These are phyloP conservation scores for Nitzschia putrida DNA, from an alignment of 108 stramenopile genomes.

Conservation along the genomic window DNA sequence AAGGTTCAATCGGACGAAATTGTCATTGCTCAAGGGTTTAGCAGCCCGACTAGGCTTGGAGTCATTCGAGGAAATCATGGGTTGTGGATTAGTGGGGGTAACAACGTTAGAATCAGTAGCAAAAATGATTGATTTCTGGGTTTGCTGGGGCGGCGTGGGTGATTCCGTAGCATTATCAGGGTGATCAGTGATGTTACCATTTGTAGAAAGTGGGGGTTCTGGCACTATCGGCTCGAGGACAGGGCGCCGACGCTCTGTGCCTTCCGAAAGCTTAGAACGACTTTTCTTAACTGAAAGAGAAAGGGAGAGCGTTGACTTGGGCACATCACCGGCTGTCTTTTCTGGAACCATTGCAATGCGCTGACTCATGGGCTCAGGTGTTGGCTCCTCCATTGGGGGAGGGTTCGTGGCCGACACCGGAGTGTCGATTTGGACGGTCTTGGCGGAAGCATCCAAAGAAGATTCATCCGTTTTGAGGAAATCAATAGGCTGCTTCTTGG, in stretches of 20 bases:
- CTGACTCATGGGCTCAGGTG: not conserved
- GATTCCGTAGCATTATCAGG: not conserved
- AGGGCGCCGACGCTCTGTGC: no score
- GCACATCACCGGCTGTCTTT: no score
- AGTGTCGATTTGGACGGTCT: not conserved
- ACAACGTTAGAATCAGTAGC: not conserved
- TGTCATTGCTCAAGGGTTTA: slow-evolving; percentile 50
- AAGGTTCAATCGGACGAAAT: slow-evolving; percentile 84
- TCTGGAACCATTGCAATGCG: not conserved
- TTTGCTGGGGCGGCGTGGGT: not conserved
- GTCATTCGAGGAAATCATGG: not conserved
- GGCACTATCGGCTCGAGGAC: not conserved
- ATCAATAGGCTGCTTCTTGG: not conserved
- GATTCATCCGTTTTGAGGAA: no score
- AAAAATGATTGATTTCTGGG: no score
- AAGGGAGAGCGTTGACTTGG: no score
- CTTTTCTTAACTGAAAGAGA: no score
- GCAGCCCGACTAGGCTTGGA: not conserved
- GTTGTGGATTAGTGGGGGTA: not conserved
- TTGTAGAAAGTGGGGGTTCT: not conserved
- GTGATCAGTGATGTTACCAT: not conserved
- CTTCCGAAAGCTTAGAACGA: no score
- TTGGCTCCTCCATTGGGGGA: not conserved
- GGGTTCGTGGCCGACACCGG: not conserved
- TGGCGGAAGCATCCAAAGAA: no score